Percentiles rank a stretch among this genome's conserved stretches.
Evolutionary conservation across 441 rosid genomes (phyloP).

Genomic region (Bruguiera hainesii): DNA sequence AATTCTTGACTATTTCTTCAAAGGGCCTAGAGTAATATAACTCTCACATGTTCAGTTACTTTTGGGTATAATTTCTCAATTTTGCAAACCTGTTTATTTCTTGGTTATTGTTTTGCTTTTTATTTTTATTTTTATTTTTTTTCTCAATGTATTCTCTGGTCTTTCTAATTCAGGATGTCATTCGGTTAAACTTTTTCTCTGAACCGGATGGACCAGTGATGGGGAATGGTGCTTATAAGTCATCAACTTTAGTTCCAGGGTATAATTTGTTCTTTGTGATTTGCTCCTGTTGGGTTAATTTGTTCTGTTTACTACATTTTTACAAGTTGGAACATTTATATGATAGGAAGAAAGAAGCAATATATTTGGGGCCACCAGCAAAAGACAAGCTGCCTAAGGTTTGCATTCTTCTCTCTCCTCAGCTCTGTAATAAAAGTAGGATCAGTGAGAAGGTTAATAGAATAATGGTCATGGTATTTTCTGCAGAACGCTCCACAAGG

Average conservation of each 20-base stretch:
- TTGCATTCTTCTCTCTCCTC: slow-evolving; percentile 11
- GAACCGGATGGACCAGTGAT: slow-evolving; percentile 94
- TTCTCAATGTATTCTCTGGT: not conserved
- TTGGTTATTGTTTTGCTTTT: not conserved
- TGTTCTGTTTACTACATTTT: slow-evolving; percentile 11
- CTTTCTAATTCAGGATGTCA: slow-evolving; percentile 47
- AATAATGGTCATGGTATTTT: slow-evolving; percentile 11
- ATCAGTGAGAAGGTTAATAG: not conserved
- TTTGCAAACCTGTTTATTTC: not conserved
- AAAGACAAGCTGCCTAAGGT: slow-evolving; percentile 97
- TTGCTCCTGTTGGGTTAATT: slow-evolving; percentile 18
- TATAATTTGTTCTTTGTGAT: slow-evolving; percentile 29
- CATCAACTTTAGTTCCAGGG: slow-evolving; percentile 89
- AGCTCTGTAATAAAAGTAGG: not conserved
- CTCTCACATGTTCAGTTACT: no score
- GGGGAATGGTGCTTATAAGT: slow-evolving; percentile 84
- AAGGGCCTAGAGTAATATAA: no score
- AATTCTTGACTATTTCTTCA: no score
- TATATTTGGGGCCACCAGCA: slow-evolving; percentile 78
- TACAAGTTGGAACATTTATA: slow-evolving; percentile 21
- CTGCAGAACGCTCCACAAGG: slow-evolving; percentile 85
- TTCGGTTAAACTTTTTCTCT: slow-evolving; percentile 73
- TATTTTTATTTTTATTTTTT: not conserved
- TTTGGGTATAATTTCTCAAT: no score
- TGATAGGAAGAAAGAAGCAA: slow-evolving; percentile 74